Base-by-base conservation (phyloP, 352 stramenopile genomes). In the Phytophthora palmivora region DNA sequence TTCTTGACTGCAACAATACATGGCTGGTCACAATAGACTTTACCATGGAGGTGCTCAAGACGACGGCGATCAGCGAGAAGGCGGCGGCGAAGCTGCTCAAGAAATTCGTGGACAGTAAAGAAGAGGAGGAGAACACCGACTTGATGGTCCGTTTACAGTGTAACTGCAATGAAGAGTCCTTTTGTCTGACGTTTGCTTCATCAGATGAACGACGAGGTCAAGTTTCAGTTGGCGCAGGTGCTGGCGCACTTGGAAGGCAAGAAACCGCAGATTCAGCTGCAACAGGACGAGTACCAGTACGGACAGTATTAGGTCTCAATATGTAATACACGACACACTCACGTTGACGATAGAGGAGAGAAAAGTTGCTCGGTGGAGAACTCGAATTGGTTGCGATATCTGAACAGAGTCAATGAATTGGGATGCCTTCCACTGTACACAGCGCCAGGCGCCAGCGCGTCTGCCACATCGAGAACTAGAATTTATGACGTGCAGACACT, bases 191-290 rank as follows among this genome's bases (percentile, higher is more conserved):
- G 39, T 19, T 22, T 57, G 12, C 43, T 69, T 21, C 21, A 16
- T 24, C 26, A 92, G 84, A 87, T 92, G 69, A 92, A 81, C 34
- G 81, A 91, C 9, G 84, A 91, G 50, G 79, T 92, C 28, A 88
- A 88, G 68, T 77, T 71, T n/a, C 84, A 92, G 60, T 74, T 92
- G 51, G 50, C 69, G 59, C 84, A 92, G 67, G 84, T 92, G 53
- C 71, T 92, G 51, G 81, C 82, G 19, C 78, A 88, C 72, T 67
- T 92, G 60, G 69, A 92, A 60, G 70, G 63, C 61, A 74, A 67
- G 56, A 78, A 78, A 45, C 54, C 62, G 32, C 59, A 72, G 51
- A 66, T 78, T 15, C 55, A 72, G 43, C 63, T 78, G 53, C 71
- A 78, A 58, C 46, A 60, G 48, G 34, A 61, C 14, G 57, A 73